These are phyloP conservation scores for Mimosa pudica DNA, from an alignment of 306 rosid species.

Conservation along the genomic window DNA sequence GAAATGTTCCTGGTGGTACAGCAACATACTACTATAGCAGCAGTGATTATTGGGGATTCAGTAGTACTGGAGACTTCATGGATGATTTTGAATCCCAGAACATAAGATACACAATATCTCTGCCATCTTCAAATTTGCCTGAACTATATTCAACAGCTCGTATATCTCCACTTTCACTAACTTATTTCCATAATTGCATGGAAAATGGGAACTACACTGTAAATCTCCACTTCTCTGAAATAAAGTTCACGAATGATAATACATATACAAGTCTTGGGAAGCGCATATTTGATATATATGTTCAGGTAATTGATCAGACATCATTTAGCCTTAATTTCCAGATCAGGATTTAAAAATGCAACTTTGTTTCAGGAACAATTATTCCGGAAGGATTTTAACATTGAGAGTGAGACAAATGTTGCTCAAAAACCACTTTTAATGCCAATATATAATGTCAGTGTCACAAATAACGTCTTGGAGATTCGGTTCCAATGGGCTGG, in stretches of 20 bases:
- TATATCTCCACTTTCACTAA: constrained; percentile 56
- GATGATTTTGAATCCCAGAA: constrained; percentile 48
- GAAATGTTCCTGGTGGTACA: constrained; percentile 44
- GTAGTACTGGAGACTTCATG: constrained; percentile 62
- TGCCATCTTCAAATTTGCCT: constrained; percentile 46
- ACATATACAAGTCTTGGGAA: constrained; percentile 57
- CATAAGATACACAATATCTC: constrained; percentile 41
- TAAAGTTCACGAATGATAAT: constrained; percentile 58
- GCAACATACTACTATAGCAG: constrained; percentile 33
- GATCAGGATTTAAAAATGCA: constrained; percentile 17
- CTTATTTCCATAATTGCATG: constrained; percentile 76
- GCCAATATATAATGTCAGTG: constrained; percentile 39
- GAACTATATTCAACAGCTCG: constrained; percentile 61
- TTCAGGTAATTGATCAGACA: constrained; percentile 57
- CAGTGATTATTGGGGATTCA: constrained; percentile 49
- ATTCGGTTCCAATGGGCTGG: constrained; percentile 66
- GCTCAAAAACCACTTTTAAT: constrained; percentile 47
- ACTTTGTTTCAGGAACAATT: constrained; percentile 52
- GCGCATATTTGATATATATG: constrained; percentile 63
- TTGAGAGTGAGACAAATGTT: constrained; percentile 47
- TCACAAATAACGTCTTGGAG: constrained; percentile 55
- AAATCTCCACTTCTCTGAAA: constrained; percentile 68
- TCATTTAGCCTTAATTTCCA: constrained; percentile 23
- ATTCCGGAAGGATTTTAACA: constrained; percentile 54
- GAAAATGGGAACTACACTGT: constrained; percentile 64